Base-by-base conservation (phyloP, 2,329 filamentous ascomycete species). In the Trichoderma citrinoviride region DNA sequence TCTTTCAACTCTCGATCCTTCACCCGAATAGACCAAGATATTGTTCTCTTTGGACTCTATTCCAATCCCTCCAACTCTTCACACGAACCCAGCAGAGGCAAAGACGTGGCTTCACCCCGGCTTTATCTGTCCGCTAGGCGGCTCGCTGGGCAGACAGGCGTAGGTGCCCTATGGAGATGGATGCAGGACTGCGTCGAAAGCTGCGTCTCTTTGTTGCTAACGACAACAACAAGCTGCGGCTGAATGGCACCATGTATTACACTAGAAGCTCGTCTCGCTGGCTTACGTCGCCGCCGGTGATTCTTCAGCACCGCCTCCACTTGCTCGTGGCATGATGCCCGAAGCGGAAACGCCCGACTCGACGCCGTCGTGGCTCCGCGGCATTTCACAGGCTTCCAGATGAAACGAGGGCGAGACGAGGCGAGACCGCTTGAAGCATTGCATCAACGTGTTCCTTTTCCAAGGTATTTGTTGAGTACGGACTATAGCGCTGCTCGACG, bases 241-340 rank as follows among this genome's bases (percentile, higher is more conserved):
- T 61, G 57, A 61, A 61, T 15, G 21, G 57, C 12, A n/a, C n/a
- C n/a, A n/a, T n/a, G n/a, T n/a, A n/a, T n/a, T n/a, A n/a, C 57
- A 49, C 47, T 61, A 61, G 25, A 61, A 15, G 12, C 3, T 37
- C 33, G 33, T 37, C n/a, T 8, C 12, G 33, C 23, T 19, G 33
- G 47, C 49, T 62, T 62, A 62, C 60, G 60, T 62, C 57, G 46
- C 46, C 60, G 8, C 15, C 19, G 10, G 17, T 25, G 58, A 27
- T 43, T 61, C 46, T 50, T 50, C 57, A 40, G 29, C 57, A 54
- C 47, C 40, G 37, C 50, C 60, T 56, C 61, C 61, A 56, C 61
- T 37, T 41, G 43, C 47, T 56, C 52, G 60, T 56, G 50, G 61
- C 52, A 64, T 49, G 61, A 56, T 56, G 41, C 61, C 61, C 27